Evolutionary conservation across 176 grass and related monocot genomes (phyloP), one percentile per base, ranked within the genome.

Genomic region (Oryza rufipogon): DNA sequence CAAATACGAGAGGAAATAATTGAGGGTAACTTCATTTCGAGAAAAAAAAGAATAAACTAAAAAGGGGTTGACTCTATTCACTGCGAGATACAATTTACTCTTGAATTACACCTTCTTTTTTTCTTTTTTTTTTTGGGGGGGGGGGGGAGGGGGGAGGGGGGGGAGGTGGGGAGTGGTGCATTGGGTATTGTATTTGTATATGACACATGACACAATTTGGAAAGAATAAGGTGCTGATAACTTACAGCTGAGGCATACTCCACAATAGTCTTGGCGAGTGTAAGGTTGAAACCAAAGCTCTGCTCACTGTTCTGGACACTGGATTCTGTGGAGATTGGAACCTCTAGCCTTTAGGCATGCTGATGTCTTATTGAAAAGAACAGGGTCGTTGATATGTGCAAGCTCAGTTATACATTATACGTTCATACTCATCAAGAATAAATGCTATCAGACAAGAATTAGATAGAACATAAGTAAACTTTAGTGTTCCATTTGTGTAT

Each of bases 241-340:
- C 91, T 95, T 95, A 98, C 96, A 90, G 96, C 96, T 75, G 96
- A 91, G 64, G 96, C 91, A 83, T 95, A 98, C 87, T 98, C 92
- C 20, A 91, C 92, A 19, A 98, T 84, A 91, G 85, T 86, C 68
- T 84, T 91, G 41, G 96, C 92, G 33, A 95, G 80, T 45, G 96
- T 95, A 71, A 95, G 71, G 60, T 98, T 95, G 48, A 93, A 98
- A 79, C 82, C 79, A 86, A 83, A 47, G 39, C 3, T 49, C 46
- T 87, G 61, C 41, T 83, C 83, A 74, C 68, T 73, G 30, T 77
- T 83, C 80, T 79, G 80, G 38, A 89, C 36, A 75, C 60, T 64
- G 48, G 76, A 71, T 91, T 87, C 96, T 95, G 87, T 78, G 61
- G 87, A 85, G 42, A 91, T 67, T 54, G 76, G 60, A 84, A 74